Evolutionary conservation across 2,329 filamentous ascomycete genomes (phyloP).

Genomic region (Mariannaea elegans): DNA sequence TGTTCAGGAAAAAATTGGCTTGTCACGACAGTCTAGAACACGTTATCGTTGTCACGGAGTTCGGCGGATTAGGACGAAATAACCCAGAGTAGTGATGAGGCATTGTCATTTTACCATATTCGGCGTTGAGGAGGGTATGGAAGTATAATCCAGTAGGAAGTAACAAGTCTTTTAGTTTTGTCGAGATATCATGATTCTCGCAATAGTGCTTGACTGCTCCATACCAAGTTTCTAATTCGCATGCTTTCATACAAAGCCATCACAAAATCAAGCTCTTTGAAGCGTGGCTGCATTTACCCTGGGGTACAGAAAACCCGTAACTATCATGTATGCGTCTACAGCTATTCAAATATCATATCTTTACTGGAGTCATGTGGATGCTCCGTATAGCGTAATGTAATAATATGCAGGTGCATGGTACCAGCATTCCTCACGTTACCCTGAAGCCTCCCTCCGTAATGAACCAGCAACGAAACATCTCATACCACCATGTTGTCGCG

Average conservation of each 20-base stretch:
- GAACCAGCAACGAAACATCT: not conserved
- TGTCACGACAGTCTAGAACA: slow-evolving; percentile 6
- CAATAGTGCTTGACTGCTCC: no score
- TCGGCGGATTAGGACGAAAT: slow-evolving; percentile 16
- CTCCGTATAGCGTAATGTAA: slow-evolving; percentile 10
- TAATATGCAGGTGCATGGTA: slow-evolving; percentile 4
- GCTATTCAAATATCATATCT: not conserved
- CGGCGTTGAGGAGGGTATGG: slow-evolving; percentile 22
- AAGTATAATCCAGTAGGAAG: not conserved
- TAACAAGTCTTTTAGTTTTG: not conserved
- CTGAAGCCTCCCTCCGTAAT: slow-evolving; percentile 6
- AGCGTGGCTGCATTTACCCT: no score
- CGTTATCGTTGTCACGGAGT: slow-evolving; percentile 24
- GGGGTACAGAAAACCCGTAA: no score
- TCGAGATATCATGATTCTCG: no score
- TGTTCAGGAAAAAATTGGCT: not conserved
- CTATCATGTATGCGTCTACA: not conserved
- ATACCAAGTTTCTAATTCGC: no score
- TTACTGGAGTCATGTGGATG: slow-evolving; percentile 1
- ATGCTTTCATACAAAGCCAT: no score
- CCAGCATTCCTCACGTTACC: slow-evolving; percentile 12
- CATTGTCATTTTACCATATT: slow-evolving; percentile 8
- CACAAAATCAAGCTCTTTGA: no score
- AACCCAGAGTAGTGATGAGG: not conserved
- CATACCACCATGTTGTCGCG: slow-evolving; percentile 28